Conservation (phyloP, 2,329 filamentous ascomycete species). For the Trichoderma simmonsii region DNA sequence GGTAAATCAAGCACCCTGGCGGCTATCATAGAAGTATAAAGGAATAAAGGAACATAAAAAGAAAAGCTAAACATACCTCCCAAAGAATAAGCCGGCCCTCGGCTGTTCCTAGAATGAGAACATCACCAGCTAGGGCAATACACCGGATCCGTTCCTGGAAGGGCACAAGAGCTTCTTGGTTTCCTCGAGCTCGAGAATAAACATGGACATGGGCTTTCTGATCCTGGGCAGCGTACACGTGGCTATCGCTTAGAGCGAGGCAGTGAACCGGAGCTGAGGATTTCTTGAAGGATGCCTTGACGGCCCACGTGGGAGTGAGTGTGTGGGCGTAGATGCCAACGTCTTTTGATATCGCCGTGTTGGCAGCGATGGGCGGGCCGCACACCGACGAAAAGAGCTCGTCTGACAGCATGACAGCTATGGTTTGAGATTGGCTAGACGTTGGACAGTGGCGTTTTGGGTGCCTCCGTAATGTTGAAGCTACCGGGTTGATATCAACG, state of each 20-base stretch:
- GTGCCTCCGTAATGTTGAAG: neutral
- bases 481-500: neutral
- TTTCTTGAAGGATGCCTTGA: slow-evolving; percentile 84
- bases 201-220: slow-evolving; percentile 93
- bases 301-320: slow-evolving; percentile 71
- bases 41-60: slow-evolving; percentile 21
- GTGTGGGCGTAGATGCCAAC: slow-evolving; percentile 84
- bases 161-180: slow-evolving; percentile 82
- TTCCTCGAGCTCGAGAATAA: slow-evolving; percentile 78
- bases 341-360: slow-evolving; percentile 68
- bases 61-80: slow-evolving; percentile 63
- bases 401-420: slow-evolving; percentile 53
- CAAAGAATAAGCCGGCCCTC: slow-evolving; percentile 85
- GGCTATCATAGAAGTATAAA: neutral
- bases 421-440: neutral
- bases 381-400: slow-evolving; percentile 58
- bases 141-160: slow-evolving; percentile 85
- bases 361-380: slow-evolving; percentile 56
- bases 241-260: slow-evolving; percentile 73
- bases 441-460: neutral
- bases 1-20: neutral
- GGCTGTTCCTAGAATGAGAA: slow-evolving; percentile 76
- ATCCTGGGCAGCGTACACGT: slow-evolving; percentile 87
- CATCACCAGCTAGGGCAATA: slow-evolving; percentile 66
- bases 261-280: slow-evolving; percentile 77